These are phyloP conservation scores for Talaromyces rugulosus DNA, from an alignment of 2,329 filamentous ascomycete species.

Conservation along the genomic window DNA sequence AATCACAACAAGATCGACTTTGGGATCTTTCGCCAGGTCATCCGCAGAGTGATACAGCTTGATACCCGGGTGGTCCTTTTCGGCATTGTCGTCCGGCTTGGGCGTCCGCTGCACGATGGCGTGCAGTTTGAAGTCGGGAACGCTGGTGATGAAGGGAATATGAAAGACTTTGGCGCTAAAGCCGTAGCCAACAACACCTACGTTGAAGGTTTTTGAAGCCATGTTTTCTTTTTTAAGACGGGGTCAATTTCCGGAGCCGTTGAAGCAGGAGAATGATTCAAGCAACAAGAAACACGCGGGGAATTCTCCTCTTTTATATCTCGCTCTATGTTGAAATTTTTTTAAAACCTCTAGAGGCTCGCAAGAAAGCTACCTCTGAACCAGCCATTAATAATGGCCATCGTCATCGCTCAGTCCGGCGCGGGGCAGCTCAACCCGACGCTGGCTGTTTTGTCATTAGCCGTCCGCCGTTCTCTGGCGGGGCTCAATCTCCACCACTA, in stretches of 20 bases:
- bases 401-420: neutral
- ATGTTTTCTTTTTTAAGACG: conserved; percentile 21
- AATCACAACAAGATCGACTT: conserved; percentile 66
- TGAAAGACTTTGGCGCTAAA: conserved; percentile 75
- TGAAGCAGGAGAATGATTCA: neutral
- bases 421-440: conserved; percentile 16
- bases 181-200: conserved; percentile 58
- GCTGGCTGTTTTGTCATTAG: neutral
- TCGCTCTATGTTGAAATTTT: neutral
- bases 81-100: conserved; percentile 60
- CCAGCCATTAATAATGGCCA: neutral
- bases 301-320: neutral
- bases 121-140: conserved; percentile 63
- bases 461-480: conserved; percentile 2
- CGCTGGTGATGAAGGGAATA: conserved; percentile 69
- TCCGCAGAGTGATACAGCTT: conserved; percentile 62
- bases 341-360: neutral
- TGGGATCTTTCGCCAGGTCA: conserved; percentile 60
- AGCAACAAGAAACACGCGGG: neutral
- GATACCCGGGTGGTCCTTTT: conserved; percentile 61
- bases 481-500: neutral
- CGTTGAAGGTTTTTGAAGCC: conserved; percentile 48
- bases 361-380: neutral
- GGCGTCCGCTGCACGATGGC: conserved; percentile 73
- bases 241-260: neutral